A percentile compares a stretch with the other conserved stretches of the same genome.
These are phyloP conservation scores for Candida sp. DNA, from an alignment of 1,139 yeast species.

Conservation along the genomic window DNA sequence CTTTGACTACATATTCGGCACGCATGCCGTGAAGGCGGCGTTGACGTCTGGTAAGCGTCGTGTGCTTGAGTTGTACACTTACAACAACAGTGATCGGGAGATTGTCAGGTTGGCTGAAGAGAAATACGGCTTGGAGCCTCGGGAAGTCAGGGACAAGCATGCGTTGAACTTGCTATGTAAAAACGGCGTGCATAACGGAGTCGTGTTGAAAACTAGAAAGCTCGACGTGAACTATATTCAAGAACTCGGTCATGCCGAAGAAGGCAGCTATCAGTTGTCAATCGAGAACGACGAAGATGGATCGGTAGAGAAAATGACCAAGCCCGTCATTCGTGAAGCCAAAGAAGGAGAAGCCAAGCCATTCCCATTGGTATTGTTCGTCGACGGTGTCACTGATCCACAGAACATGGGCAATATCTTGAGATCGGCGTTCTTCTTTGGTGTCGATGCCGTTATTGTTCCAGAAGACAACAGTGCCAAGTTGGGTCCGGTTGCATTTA, in stretches of 20 bases:
- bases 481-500: conserved; percentile 76
- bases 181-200: conserved; percentile 84
- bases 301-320: conserved; percentile 17
- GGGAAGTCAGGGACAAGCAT: conserved; percentile 50
- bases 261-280: conserved; percentile 30
- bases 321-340: conserved; percentile 19
- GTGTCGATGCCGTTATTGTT: conserved; percentile 79
- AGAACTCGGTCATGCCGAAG: conserved; percentile 33
- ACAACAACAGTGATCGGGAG: conserved; percentile 42
- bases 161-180: conserved; percentile 64
- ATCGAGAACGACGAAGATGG: conserved; percentile 10
- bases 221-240: conserved; percentile 48
- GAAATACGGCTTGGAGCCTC: conserved; percentile 45
- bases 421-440: conserved; percentile 82
- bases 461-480: conserved; percentile 78
- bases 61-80: conserved; percentile 54
- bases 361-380: conserved; percentile 70
- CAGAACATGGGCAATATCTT: conserved; percentile 90
- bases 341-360: conserved; percentile 26
- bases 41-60: conserved; percentile 60
- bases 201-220: conserved; percentile 72
- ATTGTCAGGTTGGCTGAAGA: conserved; percentile 49
- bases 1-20: conserved; percentile 76
- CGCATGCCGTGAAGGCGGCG: conserved; percentile 77
- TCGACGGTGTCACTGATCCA: conserved; percentile 89